Evolutionary conservation across 345 rosid species (phyloP), one percentile per base, ranked within the genome.

Genomic region (Laguncularia racemosa): DNA sequence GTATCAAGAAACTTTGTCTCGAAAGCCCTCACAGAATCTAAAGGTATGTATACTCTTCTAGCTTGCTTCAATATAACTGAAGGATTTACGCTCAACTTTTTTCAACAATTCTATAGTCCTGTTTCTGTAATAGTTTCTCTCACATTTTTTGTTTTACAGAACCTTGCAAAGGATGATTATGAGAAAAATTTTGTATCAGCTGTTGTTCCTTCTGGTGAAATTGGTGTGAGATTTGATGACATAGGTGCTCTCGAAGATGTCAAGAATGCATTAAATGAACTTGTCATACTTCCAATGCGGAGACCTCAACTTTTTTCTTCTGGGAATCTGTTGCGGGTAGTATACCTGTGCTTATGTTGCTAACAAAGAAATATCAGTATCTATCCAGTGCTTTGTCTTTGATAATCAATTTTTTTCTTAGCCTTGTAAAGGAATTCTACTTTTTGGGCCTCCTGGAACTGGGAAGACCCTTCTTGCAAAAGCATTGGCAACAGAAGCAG

Each of bases 371-470:
- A 33, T 33, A 33, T 6, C 40, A 33, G 40, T 33, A 33, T 33
- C 40, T 33, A 33, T 33, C 10, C 40, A 0, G 40, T 33, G 1
- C 11, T 9, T 10, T 4, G 20, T 55, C 38, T 33, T 50, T 13
- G 16, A 3, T 73, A 65, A 58, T 56, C 56, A 3, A 40, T 48
- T 10, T 16, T 59, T 68, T 61, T 72, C 54, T 45, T 81, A 93
- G 99, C 97, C 97, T 5, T 90, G 99, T 78, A 93, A 90, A 85
- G 99, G 97, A 53, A 84, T 93, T 71, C 78, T 90, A 67, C 92
- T 93, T 28, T 93, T 93, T 76, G 99, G 99, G 62, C 99, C 99
- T 75, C 99, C 99, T 74, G 99, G 99, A 70, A 93, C 99, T 52
- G 99, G 97, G 71, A 93, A 93, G 73, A 90, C 99, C 18, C 85